Conservation (phyloP, 2,329 filamentous ascomycete genomes). For the Colletotrichum graminicola region DNA sequence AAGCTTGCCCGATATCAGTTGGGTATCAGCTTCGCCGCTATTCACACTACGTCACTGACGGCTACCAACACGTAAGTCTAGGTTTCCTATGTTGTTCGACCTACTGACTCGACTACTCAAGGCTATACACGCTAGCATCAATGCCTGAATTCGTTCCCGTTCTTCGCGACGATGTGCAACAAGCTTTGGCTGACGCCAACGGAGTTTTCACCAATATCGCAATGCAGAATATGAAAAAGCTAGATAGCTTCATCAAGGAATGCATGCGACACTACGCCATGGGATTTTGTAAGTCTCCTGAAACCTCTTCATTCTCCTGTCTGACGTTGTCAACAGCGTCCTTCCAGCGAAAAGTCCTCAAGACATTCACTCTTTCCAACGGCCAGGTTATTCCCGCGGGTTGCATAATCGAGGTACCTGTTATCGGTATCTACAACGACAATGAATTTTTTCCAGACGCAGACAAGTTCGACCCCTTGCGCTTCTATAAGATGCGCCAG, state of each 20-base stretch:
- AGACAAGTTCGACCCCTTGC: conserved; percentile 43
- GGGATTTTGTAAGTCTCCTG: conserved; percentile 50
- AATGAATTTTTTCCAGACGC: conserved; percentile 51
- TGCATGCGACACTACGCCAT: conserved; percentile 51
- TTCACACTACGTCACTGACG: conserved; percentile 63
- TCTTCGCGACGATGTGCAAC: conserved; percentile 63
- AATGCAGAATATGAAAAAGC: conserved; percentile 54
- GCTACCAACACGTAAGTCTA: conserved; percentile 57
- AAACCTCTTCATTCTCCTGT: conserved; percentile 47
- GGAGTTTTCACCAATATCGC: conserved; percentile 52
- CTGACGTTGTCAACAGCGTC: conserved; percentile 48
- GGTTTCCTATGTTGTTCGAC: rapidly evolving
- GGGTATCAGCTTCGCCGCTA: conserved; percentile 61
- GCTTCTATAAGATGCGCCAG: conserved; percentile 34
- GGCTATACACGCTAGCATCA: conserved; percentile 65
- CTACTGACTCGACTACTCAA: conserved; percentile 36
- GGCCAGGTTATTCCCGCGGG: conserved; percentile 63
- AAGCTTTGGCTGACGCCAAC: conserved; percentile 52
- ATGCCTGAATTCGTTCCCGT: conserved; percentile 63
- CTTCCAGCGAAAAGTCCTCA: conserved; percentile 64
- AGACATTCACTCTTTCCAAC: conserved; percentile 65
- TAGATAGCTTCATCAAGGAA: conserved; percentile 57
- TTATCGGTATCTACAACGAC: conserved; percentile 54
- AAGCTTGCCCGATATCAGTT: conserved; percentile 58
- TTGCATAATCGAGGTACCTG: conserved; percentile 57